Evolutionary conservation across 2,329 filamentous ascomycete genomes (phyloP).

Genomic region (Paecilomyces variotii): DNA sequence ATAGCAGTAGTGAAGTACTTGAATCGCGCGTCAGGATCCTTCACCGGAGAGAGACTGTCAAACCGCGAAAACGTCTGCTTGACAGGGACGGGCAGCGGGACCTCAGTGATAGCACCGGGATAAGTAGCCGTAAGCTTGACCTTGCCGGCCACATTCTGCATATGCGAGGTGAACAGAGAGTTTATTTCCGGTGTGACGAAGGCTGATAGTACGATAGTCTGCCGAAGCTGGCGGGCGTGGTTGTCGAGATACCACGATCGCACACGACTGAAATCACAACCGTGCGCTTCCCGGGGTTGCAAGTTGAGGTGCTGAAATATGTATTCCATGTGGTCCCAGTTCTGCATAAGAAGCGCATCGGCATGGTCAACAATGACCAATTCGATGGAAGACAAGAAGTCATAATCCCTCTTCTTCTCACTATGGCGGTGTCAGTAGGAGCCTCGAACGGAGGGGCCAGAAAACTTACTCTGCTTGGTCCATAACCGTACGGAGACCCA

Average conservation of each 20-base stretch:
- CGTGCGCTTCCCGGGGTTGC: constrained; percentile 81
- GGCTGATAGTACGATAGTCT: constrained; percentile 72
- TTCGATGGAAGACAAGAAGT: constrained; percentile 92
- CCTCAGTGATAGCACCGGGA: constrained; percentile 62
- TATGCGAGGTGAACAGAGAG: constrained; percentile 64
- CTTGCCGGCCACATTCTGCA: constrained; percentile 75
- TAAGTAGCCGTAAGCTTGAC: constrained; percentile 64
- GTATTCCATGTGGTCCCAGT: constrained; percentile 92
- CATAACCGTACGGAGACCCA: constrained; percentile 85
- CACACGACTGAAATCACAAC: constrained; percentile 87
- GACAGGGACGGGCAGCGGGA: constrained; percentile 55
- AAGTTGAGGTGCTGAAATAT: constrained; percentile 88
- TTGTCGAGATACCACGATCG: constrained; percentile 89
- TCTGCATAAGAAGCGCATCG: constrained; percentile 92
- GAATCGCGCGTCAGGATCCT: constrained; percentile 82
- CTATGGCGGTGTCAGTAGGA: constrained; percentile 30
- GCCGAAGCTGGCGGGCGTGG: constrained; percentile 69
- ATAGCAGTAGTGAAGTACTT: constrained; percentile 81
- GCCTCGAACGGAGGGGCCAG: constrained; percentile 7
- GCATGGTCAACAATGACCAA: constrained; percentile 84
- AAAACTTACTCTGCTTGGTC: constrained; percentile 60
- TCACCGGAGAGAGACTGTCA: constrained; percentile 58
- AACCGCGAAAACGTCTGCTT: constrained; percentile 89
- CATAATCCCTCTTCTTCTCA: constrained; percentile 64
- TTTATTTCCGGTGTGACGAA: constrained; percentile 87